Evolutionary conservation across 768 basidiomycete species (phyloP).

Genomic region (Podaxis pistillaris): DNA sequence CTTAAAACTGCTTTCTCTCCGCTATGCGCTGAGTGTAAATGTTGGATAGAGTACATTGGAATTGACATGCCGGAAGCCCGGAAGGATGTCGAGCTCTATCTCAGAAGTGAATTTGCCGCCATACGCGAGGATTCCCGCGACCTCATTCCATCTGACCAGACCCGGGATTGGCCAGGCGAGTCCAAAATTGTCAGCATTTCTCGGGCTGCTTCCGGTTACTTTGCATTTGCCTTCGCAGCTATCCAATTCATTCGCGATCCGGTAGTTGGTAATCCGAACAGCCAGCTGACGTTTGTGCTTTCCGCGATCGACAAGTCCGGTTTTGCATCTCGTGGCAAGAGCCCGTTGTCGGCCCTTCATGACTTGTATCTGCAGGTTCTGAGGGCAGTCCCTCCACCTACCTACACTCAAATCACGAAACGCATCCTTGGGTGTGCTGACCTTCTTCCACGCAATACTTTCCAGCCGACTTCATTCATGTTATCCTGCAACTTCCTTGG

Average conservation of each 20-base stretch:
- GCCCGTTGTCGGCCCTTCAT: neutral
- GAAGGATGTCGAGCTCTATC: constrained; percentile 1
- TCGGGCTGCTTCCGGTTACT: constrained; percentile 3
- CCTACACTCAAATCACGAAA: neutral
- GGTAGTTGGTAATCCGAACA: neutral
- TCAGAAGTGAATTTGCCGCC: neutral
- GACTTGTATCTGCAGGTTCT: constrained; percentile 1
- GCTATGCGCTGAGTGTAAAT: neutral
- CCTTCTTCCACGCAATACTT: neutral
- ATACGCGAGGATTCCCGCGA: neutral
- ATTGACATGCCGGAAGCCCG: constrained; percentile 3
- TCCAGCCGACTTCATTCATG: neutral
- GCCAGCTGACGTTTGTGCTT: neutral
- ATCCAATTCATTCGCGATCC: neutral
- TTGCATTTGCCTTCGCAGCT: constrained; percentile 3
- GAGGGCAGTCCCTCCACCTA: neutral
- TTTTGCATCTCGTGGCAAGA: neutral
- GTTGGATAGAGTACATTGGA: neutral
- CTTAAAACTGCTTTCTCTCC: neutral
- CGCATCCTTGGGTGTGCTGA: constrained; percentile 1
- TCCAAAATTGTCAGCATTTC: neutral
- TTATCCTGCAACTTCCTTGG: constrained; percentile 11
- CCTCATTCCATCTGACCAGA: neutral
- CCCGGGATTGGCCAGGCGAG: neutral
- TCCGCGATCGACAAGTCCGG: neutral